Evolutionary conservation across 75 land plant genomes (phyloP), one percentile per base, ranked within the genome.

Genomic region (Pseudotsuga menziesii): DNA sequence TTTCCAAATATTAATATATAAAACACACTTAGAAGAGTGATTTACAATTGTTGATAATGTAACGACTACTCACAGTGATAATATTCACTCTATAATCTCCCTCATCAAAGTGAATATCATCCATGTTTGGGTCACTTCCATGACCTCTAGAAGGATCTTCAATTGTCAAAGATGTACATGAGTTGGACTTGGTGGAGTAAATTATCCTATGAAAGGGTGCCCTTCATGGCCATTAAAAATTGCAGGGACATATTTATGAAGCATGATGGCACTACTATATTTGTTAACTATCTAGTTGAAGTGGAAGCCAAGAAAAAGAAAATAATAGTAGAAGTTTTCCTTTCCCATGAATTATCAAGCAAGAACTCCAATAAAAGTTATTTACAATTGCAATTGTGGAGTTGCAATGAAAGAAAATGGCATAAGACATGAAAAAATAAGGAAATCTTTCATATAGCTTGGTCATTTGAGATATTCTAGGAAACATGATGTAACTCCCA

Each of bases 181-280:
- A 72, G 80, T 72, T 89, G 89, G 11, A 74, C 73, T 35, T 56
- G 29, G 29, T 93, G 95, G 94, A 64, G 59, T 58, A 56, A 76
- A 12, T 67, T 93, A 26, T 88, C 89, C 0, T 91, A 93, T 80
- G 71, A 84, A 29, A 79, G 95, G 5, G 93, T 91, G 35, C 80
- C 91, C 12, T 93, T 91, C 2, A 93, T 93, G 14, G 95, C 93
- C 8, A 93, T 91, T 93, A 88, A 82, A 66, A 67, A 48, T 19
- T 87, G 91, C 82, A 91, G 81, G 66, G 77, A 83, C 4, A 36
- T 80, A 12, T 93, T 93, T 71, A 19, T 36, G 75, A 83, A 87
- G 80, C 88, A 93, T 73, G 94, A 93, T 59, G 55, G n/a, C n/a
- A n/a, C 23, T 17, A 82, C 73, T 4, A 75, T 89, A 4, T 92